Evolutionary conservation across 2,329 filamentous ascomycete species (phyloP).

Genomic region (Ilyonectria mors-panacis): DNA sequence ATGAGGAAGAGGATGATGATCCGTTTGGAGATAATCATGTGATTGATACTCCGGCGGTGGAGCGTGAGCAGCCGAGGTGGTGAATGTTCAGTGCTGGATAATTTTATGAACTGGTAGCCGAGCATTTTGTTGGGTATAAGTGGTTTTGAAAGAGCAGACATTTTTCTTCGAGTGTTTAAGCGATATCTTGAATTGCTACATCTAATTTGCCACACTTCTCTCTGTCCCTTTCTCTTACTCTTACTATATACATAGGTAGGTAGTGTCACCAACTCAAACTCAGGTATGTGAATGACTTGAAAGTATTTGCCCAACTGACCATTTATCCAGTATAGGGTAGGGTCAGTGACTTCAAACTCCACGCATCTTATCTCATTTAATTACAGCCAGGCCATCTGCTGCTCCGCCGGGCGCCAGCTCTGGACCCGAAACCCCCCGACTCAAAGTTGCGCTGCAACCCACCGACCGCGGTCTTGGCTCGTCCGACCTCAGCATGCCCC

Average conservation of each 20-base stretch:
- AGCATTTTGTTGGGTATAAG: neutral
- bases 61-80: constrained; percentile 52
- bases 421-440: constrained; percentile 11
- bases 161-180: neutral
- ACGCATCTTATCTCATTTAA: neutral
- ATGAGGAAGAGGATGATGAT: constrained; percentile 85
- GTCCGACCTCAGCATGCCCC: constrained; percentile 18
- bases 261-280: neutral
- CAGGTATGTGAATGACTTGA: neutral
- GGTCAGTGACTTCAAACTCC: neutral
- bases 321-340: constrained; percentile 12
- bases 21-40: constrained; percentile 90
- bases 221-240: too few species aligned
- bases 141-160: neutral
- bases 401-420: neutral
- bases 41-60: constrained; percentile 58
- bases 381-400: neutral
- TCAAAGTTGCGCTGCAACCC: constrained; percentile 31
- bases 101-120: neutral
- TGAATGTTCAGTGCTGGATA: constrained; percentile 14
- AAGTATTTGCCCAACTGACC: neutral
- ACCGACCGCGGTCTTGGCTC: constrained; percentile 19
- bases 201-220: too few species aligned
- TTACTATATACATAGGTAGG: too few species aligned
- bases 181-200: constrained; percentile 5